Base-by-base conservation (phyloP, 306 rosid genomes). In the Cucumis sativus region DNA sequence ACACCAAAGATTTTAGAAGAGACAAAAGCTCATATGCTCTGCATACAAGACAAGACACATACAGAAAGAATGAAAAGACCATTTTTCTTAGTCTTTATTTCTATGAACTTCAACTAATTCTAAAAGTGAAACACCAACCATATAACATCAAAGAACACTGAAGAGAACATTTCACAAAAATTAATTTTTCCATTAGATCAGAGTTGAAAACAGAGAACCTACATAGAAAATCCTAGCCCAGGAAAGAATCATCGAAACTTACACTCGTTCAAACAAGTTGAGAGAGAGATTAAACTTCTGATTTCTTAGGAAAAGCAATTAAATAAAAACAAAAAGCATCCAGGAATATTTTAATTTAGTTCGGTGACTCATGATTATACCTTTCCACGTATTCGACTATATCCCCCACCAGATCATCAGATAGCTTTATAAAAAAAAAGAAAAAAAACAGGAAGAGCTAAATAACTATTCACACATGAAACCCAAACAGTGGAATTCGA, bases 331-430 rank as follows among this genome's bases (percentile, higher is more conserved):
- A 33, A 71, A 72, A 47, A 28, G 61, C 76, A 72, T 72, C 15
- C 2, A 0, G 39, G 43, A 72, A 70, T 70, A 45, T 70, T 70
- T 43, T 12, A 43, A 43, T 23, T 25, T 21, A 70, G 75, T 70
- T 70, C 21, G 75, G 75, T 51, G 76, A 72, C 76, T 72, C 76
- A 72, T 72, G 76, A 72, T 25, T 33, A 25, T 28, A 51, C 16
- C 76, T 72, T 72, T 72, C 76, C 76, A 72, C 76, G 76, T 72
- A 72, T 72, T 49, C 43, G 76, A 8, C 41, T 72, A 51, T 51
- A 72, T 72, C 45, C 76, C 45, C 76, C 76, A 47, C 56, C 76
- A 49, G 59, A 49, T 25, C 60, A 72, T 72, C 76, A 72, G 16
- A 16, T 9, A 25, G 4, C 76, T 28, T 72, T 51, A 68, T 18